These are phyloP conservation scores for Mycoemilia scoparia DNA, from an alignment of 192 early-diverging fungal species.

Conservation along the genomic window DNA sequence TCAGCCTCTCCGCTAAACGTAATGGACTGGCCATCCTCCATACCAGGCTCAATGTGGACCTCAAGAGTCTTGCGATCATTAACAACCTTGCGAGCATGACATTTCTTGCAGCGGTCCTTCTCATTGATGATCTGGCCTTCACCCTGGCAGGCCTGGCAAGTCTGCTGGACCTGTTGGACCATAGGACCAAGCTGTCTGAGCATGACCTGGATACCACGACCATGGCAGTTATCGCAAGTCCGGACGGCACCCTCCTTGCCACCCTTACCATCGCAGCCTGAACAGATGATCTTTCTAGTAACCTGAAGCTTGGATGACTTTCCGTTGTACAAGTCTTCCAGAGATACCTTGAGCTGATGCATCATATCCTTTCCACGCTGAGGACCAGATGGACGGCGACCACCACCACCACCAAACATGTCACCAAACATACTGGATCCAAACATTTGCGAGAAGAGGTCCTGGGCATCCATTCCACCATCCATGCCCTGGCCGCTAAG, in stretches of 20 bases:
- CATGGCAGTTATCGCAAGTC: conserved; percentile 67
- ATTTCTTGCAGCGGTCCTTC: conserved; percentile 78
- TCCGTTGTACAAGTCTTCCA: conserved; percentile 91
- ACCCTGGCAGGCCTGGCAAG: conserved; percentile 79
- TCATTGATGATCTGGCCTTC: conserved; percentile 79
- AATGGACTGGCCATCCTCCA: conserved; percentile 91
- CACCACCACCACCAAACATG: conserved; percentile 49
- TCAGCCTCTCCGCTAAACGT: conserved; percentile 91
- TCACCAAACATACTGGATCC: conserved; percentile 55
- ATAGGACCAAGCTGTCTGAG: conserved; percentile 96
- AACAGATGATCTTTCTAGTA: conserved; percentile 83
- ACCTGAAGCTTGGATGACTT: conserved; percentile 88
- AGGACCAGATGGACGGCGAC: conserved; percentile 53
- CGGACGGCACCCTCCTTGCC: conserved; percentile 86
- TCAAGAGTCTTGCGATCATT: conserved; percentile 92
- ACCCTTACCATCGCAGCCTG: conserved; percentile 82
- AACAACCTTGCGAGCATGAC: conserved; percentile 74
- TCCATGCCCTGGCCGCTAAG: conserved; percentile 61
- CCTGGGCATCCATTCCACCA: conserved; percentile 41
- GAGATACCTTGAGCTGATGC: conserved; percentile 60
- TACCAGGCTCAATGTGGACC: conserved; percentile 95
- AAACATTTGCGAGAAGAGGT: conserved; percentile 50
- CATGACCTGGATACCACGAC: conserved; percentile 76
- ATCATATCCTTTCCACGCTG: conserved; percentile 87
- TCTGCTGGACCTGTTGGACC: conserved; percentile 99